Evolutionary conservation across 2,329 filamentous ascomycete species (phyloP), one percentile per base, ranked within the genome.

Genomic region (Sporothrix brasiliensis): DNA sequence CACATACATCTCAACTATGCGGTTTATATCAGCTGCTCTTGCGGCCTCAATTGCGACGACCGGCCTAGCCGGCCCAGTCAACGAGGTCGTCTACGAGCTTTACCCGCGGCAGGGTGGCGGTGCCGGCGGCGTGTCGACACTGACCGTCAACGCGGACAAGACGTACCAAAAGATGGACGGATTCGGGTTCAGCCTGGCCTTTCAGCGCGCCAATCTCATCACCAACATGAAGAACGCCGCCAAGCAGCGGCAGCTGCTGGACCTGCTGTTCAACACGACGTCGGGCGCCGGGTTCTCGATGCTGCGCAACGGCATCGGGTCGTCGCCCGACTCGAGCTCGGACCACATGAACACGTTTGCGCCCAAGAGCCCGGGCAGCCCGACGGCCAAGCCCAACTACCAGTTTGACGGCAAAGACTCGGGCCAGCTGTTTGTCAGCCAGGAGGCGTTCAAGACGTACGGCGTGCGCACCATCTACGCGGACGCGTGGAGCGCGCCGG

Each of bases 361-460:
- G 54, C 83, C 83, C 1, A 81, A 75, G 50, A 81, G 76, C 69
- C 83, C 83, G 0, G 83, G 83, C 2, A 77, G 78, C 3, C 81
- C 83, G 1, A 77, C 73, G 1, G 79, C 77, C 3, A 76, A 76
- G 21, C 82, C 83, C 0, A 75, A 78, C 13, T 86, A 85, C 69
- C 75, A 77, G 13, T 85, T 82, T 79, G 82, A 85, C 71, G 77
- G 77, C 10, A 81, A 83, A 67, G 82, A 86, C 69, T 76, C 77
- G 14, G 83, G 83, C 7, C 86, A 87, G 77, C 76, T 88, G 16
- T 86, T 80, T 77, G 78, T 88, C 52, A 81, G 82, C 9, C 79
- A 87, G 76, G 79, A 85, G 75, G 85, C 85, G 1, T 75, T 79
- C 50, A 74, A 75, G 27, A 72, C 66, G 49, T 80, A 81, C 65